These are phyloP conservation scores for Suillus hirtellus DNA, from an alignment of 768 basidiomycete species.

Conservation along the genomic window DNA sequence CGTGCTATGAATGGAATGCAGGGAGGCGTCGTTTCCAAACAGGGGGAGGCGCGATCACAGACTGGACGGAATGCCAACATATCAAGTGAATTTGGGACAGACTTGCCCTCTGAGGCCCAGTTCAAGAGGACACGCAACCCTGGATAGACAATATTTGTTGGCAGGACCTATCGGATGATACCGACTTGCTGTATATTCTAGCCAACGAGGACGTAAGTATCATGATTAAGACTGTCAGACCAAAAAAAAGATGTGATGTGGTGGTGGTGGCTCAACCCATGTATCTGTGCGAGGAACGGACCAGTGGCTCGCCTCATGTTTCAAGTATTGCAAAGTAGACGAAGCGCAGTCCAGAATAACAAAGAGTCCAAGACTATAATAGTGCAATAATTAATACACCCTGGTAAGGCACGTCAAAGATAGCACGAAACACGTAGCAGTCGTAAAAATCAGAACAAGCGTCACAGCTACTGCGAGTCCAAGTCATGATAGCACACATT, in stretches of 20 bases:
- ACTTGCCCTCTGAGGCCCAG: conserved; percentile 6
- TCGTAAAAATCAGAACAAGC: conserved; percentile 5
- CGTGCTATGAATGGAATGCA: background rate
- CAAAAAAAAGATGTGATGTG: no score
- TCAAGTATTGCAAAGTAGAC: background rate
- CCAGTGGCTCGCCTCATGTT: background rate
- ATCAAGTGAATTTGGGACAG: background rate
- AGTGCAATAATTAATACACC: conserved; percentile 12
- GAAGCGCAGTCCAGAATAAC: background rate
- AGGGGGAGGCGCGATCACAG: background rate
- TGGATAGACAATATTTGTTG: background rate
- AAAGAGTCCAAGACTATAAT: conserved; percentile 11
- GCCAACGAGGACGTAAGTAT: background rate
- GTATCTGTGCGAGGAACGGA: background rate
- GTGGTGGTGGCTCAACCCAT: background rate
- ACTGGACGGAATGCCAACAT: no score
- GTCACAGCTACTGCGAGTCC: conserved; percentile 15
- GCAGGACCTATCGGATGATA: background rate
- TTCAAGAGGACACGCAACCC: conserved; percentile 2
- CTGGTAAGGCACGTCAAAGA: conserved; percentile 5
- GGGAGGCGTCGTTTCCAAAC: background rate
- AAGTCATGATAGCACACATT: conserved; percentile 18
- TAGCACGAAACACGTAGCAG: conserved; percentile 17
- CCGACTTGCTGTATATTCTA: conserved; percentile 9
- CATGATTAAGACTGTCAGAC: background rate